Conservation (phyloP, 306 rosid genomes). For the Dicorynia guianensis region DNA sequence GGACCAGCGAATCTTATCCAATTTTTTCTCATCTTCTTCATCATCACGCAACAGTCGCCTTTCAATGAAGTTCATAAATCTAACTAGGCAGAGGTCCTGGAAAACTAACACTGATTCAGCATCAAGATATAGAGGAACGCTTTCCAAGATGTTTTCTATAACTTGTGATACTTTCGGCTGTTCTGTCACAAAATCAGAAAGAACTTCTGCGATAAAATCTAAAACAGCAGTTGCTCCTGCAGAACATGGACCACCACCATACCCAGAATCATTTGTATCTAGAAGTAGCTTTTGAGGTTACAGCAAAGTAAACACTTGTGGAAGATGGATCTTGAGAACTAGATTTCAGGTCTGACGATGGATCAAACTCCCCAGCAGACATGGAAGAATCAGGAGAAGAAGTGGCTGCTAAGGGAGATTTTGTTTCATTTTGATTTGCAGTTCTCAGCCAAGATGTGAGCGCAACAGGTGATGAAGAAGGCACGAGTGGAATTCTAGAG, state of each 20-base stretch:
- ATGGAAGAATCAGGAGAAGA: slow-evolving; percentile 75
- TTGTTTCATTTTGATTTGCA: slow-evolving; percentile 62
- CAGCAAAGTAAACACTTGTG: slow-evolving; percentile 63
- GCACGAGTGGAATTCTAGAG: slow-evolving; percentile 60
- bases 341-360: slow-evolving; percentile 71
- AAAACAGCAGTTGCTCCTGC: slow-evolving; percentile 96
- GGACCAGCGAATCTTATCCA: slow-evolving; percentile 97
- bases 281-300: slow-evolving; percentile 82
- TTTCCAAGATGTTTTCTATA: slow-evolving; percentile 91
- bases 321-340: slow-evolving; percentile 69
- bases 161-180: slow-evolving; percentile 81
- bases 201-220: slow-evolving; percentile 97
- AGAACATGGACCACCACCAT: slow-evolving; percentile 99
- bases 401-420: slow-evolving; percentile 62
- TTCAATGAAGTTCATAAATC: slow-evolving; percentile 96
- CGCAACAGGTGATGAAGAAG: slow-evolving; percentile 72
- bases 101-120: slow-evolving; percentile 83
- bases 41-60: slow-evolving; percentile 97
- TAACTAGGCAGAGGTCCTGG: slow-evolving; percentile 93
- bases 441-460: slow-evolving; percentile 91
- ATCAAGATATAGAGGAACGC: slow-evolving; percentile 79
- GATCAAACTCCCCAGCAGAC: slow-evolving; percentile 67
- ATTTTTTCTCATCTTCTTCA: slow-evolving; percentile 93
- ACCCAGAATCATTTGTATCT: slow-evolving; percentile 91
- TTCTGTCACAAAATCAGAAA: slow-evolving; percentile 90